Conservation (phyloP, 164 flowering plant species). For the Akebia trifoliata region DNA sequence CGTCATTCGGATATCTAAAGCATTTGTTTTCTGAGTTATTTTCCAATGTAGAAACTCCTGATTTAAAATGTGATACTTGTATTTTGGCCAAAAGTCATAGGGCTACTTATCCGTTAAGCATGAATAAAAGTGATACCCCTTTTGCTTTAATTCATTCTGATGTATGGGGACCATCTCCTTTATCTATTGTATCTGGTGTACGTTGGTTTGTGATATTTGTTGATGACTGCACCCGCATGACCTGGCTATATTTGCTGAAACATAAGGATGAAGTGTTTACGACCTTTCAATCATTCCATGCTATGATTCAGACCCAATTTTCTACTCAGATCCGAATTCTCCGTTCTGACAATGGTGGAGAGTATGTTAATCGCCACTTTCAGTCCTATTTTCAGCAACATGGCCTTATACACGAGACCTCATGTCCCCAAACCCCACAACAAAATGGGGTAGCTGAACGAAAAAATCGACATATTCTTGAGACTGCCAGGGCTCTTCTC, state of each 20-base stretch:
- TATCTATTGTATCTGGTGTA: not conserved
- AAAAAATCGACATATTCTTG: too few relatives aligned
- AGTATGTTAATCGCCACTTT: not conserved
- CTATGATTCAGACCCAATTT: constrained; percentile 6
- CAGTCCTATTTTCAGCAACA: not conserved
- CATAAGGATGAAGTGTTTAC: not conserved
- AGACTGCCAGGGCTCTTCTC: too few relatives aligned
- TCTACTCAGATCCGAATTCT: not conserved
- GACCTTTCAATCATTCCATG: not conserved
- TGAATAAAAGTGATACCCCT: constrained; percentile 8
- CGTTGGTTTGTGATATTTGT: constrained; percentile 7
- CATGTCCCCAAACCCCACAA: not conserved
- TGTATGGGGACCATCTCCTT: constrained; percentile 7
- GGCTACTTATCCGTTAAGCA: constrained; percentile 2
- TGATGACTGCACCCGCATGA: constrained; percentile 9
- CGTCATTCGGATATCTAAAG: constrained; percentile 8
- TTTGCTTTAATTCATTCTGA: constrained; percentile 14
- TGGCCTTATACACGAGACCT: not conserved
- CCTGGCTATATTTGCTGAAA: constrained; percentile 7
- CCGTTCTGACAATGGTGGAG: not conserved
- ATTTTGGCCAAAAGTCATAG: constrained; percentile 19
- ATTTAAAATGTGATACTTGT: constrained; percentile 8
- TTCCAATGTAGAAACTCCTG: not conserved
- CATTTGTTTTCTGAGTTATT: not conserved
- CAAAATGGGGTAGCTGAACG: too few relatives aligned